Evolutionary conservation across 257 asterid genomes (phyloP).

Genomic region (Pogostemon cablin): DNA sequence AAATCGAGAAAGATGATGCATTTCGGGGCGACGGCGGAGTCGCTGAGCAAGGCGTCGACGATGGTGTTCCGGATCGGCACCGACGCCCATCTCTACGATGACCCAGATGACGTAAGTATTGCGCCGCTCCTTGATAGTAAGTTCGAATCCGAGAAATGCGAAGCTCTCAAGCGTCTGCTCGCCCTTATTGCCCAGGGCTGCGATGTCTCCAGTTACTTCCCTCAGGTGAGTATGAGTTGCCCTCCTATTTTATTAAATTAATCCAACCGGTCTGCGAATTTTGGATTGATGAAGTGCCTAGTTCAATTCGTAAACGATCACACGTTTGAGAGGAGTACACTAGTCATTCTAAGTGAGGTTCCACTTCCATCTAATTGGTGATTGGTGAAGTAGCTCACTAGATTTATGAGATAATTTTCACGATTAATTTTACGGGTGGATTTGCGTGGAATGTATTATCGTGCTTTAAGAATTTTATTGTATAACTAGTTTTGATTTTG

Average conservation of each 20-base stretch:
- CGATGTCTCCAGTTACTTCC: slow-evolving; percentile 85
- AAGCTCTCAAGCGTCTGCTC: slow-evolving; percentile 93
- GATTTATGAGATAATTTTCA: no score
- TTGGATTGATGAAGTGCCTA: slow-evolving; percentile 6
- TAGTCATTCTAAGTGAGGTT: no score
- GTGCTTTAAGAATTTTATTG: slow-evolving; percentile 12
- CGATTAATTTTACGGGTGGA: neutral
- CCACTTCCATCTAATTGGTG: no score
- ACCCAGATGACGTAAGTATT: slow-evolving; percentile 93
- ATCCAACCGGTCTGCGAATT: slow-evolving; percentile 18
- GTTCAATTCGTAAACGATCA: neutral
- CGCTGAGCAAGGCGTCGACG: slow-evolving; percentile 93
- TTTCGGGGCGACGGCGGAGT: slow-evolving; percentile 90
- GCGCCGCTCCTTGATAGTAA: slow-evolving; percentile 90
- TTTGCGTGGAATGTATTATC: no score
- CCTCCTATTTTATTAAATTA: neutral
- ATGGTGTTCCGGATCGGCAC: slow-evolving; percentile 96
- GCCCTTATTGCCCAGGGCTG: slow-evolving; percentile 95
- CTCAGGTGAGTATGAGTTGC: slow-evolving; percentile 54
- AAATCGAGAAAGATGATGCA: slow-evolving; percentile 59
- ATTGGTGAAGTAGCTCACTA: no score
- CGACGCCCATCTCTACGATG: slow-evolving; percentile 96
- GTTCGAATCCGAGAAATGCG: slow-evolving; percentile 94
- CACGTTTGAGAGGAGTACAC: no score
- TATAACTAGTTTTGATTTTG: slow-evolving; percentile 2